Evolutionary conservation across 371 early-diverging fungal species (phyloP), one percentile per base, ranked within the genome.

Genomic region (Mortierella sp.): DNA sequence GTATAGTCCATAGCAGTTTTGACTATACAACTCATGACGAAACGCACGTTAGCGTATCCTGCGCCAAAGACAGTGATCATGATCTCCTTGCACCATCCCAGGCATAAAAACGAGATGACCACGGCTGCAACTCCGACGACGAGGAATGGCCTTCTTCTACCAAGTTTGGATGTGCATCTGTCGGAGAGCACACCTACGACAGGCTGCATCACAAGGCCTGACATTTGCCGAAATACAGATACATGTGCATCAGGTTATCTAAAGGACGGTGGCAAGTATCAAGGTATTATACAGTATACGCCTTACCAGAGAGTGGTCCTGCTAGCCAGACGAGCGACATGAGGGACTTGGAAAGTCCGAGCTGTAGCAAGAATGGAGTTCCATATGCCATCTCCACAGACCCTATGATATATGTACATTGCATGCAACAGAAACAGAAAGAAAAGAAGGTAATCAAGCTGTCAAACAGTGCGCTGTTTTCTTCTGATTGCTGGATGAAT

Each of bases 251-350:
- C n/a, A n/a, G n/a, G n/a, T n/a, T n/a, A n/a, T n/a, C n/a, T n/a
- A n/a, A n/a, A n/a, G n/a, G n/a, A n/a, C n/a, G n/a, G n/a, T n/a
- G n/a, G n/a, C n/a, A n/a, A n/a, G n/a, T n/a, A n/a, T n/a, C n/a
- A n/a, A n/a, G n/a, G n/a, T 3, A 39, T 17, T 19, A 21, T 8
- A 4, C 44, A 44, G 19, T 17, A n/a, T 19, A 48, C 15, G 26
- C 46, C 62, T 61, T 86, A 90, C 90, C 97, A 19, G 95, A 94
- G n/a, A 98, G 83, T 12, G 98, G 98, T 0, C 98, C 98, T 11
- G 96, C 96, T 59, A 98, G 87, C 98, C 98, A 98, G 11, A 97
- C 97, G 24, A 97, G 80, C 6, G 96, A 94, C 85, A 93, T 91
- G 48, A 89, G 73, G 4, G 96, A 86, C 67, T 94, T 92, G 21